Evolutionary conservation across 345 rosid genomes (phyloP).

Genomic region (Brassica napus): Da-Ae NC_063452.1:27050501-27051000

Average conservation of each 20-base stretch:
- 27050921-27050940: neutral
- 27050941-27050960: neutral
- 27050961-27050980: slow-evolving; percentile 15
- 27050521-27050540: slow-evolving; percentile 62
- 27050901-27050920: neutral
- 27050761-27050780: slow-evolving; percentile 69
- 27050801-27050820: neutral
- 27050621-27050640: too few species aligned
- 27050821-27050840: neutral
- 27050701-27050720: neutral
- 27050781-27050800: slow-evolving; percentile 33
- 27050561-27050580: slow-evolving; percentile 63
- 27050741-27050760: slow-evolving; percentile 59
- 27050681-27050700: neutral
- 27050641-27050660: too few species aligned
- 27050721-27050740: slow-evolving; percentile 30
- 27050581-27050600: neutral
- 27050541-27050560: slow-evolving; percentile 80
- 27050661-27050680: too few species aligned
- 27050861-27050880: slow-evolving; percentile 57
- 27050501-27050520: slow-evolving; percentile 41
- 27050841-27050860: neutral
- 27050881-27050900: slow-evolving; percentile 19
- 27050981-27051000: slow-evolving; percentile 54
- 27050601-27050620: too few species aligned